These are phyloP conservation scores for Backusella macrospora DNA, from an alignment of 192 early-diverging fungal genomes.

Conservation along the genomic window DNA sequence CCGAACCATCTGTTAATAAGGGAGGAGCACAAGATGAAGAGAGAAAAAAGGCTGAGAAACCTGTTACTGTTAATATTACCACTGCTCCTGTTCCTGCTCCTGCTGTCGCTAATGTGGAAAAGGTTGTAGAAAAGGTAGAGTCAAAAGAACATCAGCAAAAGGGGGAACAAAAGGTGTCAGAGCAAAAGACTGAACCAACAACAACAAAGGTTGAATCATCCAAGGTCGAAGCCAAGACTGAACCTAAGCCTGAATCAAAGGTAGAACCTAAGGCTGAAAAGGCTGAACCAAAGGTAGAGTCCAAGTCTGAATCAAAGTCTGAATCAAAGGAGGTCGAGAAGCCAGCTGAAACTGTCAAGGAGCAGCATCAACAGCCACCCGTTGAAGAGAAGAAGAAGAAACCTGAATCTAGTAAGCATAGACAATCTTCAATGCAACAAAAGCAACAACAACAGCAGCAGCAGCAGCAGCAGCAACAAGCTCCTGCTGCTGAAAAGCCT, in stretches of 20 bases:
- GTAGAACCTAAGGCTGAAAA: conserved; percentile 1
- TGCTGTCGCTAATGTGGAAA: background rate
- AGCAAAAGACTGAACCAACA: conserved; percentile 11
- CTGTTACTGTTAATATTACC: background rate
- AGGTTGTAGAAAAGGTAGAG: conserved; percentile 20
- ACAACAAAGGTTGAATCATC: background rate
- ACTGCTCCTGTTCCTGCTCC: background rate
- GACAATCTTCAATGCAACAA: background rate
- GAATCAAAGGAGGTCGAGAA: conserved; percentile 33
- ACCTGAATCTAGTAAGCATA: background rate
- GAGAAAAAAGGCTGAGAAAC: background rate
- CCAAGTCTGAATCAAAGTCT: conserved; percentile 18
- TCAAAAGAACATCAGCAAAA: background rate
- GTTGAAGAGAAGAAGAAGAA: conserved; percentile 25
- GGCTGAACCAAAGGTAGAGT: conserved; percentile 32
- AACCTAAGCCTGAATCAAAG: conserved; percentile 7
- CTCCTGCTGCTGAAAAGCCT: background rate
- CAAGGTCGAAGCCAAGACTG: background rate
- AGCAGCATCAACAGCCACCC: conserved; percentile 15
- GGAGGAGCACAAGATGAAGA: conserved; percentile 19
- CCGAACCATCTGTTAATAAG: conserved; percentile 13
- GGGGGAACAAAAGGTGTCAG: background rate
- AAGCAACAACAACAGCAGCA: background rate
- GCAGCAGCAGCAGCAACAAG: background rate
- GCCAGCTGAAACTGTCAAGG: conserved; percentile 19